phyloP scores from a whole-genome alignment of 345 rosid species.

The Acer negundo region DNA sequence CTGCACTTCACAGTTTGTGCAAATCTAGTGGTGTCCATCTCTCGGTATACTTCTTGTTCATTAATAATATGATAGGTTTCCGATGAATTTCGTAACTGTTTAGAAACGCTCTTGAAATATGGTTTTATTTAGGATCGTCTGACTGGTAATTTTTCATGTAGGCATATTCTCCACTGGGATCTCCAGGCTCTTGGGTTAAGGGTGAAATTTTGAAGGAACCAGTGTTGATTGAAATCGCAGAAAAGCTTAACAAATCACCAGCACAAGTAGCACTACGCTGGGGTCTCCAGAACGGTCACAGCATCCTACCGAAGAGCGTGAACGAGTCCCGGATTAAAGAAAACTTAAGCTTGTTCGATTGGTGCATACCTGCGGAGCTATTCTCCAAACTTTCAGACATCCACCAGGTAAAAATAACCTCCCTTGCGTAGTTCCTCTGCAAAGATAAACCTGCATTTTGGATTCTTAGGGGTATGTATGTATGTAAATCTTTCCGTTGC shows the following conservation, averaged over 20 bases:
- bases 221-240: conserved; percentile 40
- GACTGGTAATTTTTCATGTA: conserved; percentile 11
- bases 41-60: conserved; percentile 32
- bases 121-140: background rate
- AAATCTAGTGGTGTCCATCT: conserved; percentile 53
- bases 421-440: background rate
- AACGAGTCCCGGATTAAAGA: conserved; percentile 47
- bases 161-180: conserved; percentile 64
- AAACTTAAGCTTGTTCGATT: conserved; percentile 48
- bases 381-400: conserved; percentile 41
- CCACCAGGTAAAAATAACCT: conserved; percentile 42
- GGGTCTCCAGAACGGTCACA: conserved; percentile 63
- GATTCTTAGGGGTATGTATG: background rate
- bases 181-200: conserved; percentile 61
- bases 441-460: background rate
- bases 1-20: conserved; percentile 54
- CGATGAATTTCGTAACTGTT: too few relatives aligned
- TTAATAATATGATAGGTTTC: background rate
- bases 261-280: conserved; percentile 62
- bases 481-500: background rate
- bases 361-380: conserved; percentile 54
- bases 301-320: conserved; percentile 62
- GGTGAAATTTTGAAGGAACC: conserved; percentile 58
- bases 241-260: conserved; percentile 49
- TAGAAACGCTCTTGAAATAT: background rate